Conservation (phyloP, 2,329 filamentous ascomycete species). For the Bimuria novae-zelandiae region DNA sequence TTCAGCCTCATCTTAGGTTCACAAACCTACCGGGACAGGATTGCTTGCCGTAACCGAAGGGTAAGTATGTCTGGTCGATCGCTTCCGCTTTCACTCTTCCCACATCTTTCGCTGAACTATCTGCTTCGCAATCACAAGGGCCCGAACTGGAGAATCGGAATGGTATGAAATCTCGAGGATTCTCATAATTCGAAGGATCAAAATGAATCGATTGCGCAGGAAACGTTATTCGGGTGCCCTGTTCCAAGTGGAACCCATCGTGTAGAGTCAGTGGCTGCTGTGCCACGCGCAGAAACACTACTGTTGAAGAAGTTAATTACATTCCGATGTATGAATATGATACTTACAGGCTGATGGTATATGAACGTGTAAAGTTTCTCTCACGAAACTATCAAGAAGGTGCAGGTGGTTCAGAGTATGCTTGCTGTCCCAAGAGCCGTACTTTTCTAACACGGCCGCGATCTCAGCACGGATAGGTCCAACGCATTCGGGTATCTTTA, state of each 20-base stretch:
- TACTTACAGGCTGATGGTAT: conserved; percentile 10
- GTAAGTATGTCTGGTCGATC: conserved; percentile 5
- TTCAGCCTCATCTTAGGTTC: too few species aligned
- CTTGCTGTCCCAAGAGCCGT: conserved; percentile 10
- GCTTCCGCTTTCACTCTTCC: conserved; percentile 11
- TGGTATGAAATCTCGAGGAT: conserved; percentile 2
- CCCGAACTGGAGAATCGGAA: conserved; percentile 10
- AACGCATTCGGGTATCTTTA: conserved; percentile 6
- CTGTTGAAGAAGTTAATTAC: background rate
- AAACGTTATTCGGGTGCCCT: conserved; percentile 8
- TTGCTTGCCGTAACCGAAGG: conserved; percentile 13
- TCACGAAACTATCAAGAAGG: conserved; percentile 11
- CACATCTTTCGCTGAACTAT: background rate
- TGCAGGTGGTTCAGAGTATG: conserved; percentile 12
- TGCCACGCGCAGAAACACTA: conserved; percentile 7
- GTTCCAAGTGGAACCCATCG: conserved; percentile 3
- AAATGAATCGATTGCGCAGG: conserved; percentile 9
- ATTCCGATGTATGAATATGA: background rate
- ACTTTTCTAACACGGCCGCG: conserved; percentile 2
- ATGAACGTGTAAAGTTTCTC: conserved; percentile 10
- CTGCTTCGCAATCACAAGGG: background rate
- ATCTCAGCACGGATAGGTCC: conserved; percentile 8
- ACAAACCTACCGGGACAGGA: conserved; percentile 7
- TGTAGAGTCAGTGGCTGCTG: conserved; percentile 9
- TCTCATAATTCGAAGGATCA: conserved; percentile 6